phyloP scores from a whole-genome alignment of 768 basidiomycete species.

The Podaxis sp. region DNA sequence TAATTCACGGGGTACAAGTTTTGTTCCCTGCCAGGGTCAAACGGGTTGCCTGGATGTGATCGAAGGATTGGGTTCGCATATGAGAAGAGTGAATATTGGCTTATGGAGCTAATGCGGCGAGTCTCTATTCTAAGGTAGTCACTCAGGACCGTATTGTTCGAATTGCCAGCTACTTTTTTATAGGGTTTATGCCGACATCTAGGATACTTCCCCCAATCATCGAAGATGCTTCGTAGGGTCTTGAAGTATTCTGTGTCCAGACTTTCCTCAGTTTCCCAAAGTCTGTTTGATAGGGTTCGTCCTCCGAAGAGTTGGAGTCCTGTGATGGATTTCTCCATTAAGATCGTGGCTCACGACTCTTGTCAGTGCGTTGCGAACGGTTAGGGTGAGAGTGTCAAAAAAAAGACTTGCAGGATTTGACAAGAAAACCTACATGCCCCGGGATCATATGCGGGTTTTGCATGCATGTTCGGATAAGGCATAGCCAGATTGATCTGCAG shows the following conservation, averaged over 20 bases:
- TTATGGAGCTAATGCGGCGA: conserved; percentile 11
- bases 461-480: not conserved
- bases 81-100: not conserved
- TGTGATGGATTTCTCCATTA: conserved; percentile 12
- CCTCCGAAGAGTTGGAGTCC: conserved; percentile 11
- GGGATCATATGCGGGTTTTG: not conserved
- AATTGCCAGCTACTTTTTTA: not conserved
- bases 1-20: conserved; percentile 15
- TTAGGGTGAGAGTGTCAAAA: not conserved
- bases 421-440: not conserved
- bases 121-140: conserved; percentile 5
- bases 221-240: conserved; percentile 7
- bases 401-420: not conserved
- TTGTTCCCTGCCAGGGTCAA: conserved; percentile 15
- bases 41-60: conserved; percentile 12
- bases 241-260: not conserved
- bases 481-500: not conserved
- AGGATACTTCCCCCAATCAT: conserved; percentile 11
- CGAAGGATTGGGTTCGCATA: too few relatives aligned
- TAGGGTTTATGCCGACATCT: conserved; percentile 16
- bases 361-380: conserved; percentile 8
- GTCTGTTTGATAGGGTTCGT: conserved; percentile 11
- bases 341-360: conserved; percentile 7
- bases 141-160: not conserved
- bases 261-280: conserved; percentile 7